These are phyloP conservation scores for Daedalea quercina DNA, from an alignment of 768 basidiomycete genomes.

Conservation along the genomic window DNA sequence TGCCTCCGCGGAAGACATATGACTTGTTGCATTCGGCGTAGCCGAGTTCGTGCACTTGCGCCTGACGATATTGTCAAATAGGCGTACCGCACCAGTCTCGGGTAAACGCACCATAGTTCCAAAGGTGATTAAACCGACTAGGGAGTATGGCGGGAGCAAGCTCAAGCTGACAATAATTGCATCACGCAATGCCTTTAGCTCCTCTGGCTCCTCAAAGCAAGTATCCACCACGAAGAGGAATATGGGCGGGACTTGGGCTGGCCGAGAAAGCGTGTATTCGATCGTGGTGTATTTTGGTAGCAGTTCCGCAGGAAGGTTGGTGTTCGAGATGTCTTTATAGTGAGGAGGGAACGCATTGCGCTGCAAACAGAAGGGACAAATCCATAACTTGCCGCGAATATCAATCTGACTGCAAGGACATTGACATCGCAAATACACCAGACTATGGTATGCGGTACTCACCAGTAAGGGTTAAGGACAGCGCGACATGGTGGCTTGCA, in stretches of 20 bases:
- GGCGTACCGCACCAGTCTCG: neutral
- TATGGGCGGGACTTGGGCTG: conserved; percentile 88
- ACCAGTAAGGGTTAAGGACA: conserved; percentile 98
- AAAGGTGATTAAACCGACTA: conserved; percentile 93
- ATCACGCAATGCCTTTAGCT: conserved; percentile 91
- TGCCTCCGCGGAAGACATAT: conserved; percentile 97
- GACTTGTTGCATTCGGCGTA: conserved; percentile 96
- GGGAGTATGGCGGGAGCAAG: conserved; percentile 86
- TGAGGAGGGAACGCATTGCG: conserved; percentile 97
- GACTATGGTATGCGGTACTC: conserved; percentile 17
- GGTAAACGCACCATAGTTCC: conserved; percentile 84
- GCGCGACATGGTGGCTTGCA: conserved; percentile 98
- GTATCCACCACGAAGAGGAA: conserved; percentile 98
- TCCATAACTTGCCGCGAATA: conserved; percentile 98
- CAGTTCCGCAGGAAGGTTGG: conserved; percentile 93
- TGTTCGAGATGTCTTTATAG: conserved; percentile 97
- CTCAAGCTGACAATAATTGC: conserved; percentile 92
- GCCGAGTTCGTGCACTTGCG: conserved; percentile 97
- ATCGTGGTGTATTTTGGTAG: conserved; percentile 98
- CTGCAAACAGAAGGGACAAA: conserved; percentile 96
- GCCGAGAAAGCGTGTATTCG: conserved; percentile 95
- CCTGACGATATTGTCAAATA: conserved; percentile 36
- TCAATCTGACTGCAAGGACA: conserved; percentile 81
- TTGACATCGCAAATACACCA: neutral
- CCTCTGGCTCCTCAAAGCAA: conserved; percentile 84